A percentile compares a stretch with the other conserved stretches of the same genome.
Evolutionary conservation across 495 filamentous ascomycete genomes (phyloP).

Genomic region (Neurospora sp.): DNA sequence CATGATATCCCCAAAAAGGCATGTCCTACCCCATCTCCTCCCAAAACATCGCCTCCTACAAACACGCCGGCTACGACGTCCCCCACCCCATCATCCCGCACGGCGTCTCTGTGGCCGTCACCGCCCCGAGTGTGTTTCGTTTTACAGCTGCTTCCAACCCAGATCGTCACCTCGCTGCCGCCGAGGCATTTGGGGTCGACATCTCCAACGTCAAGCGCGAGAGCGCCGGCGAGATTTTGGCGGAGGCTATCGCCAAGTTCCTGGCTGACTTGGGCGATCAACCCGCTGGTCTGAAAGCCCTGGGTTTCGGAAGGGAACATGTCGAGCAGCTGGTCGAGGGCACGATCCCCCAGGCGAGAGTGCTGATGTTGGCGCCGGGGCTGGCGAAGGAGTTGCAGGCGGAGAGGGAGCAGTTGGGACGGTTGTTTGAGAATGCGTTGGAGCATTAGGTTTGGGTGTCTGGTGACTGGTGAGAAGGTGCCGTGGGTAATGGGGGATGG

Average conservation of each 20-base stretch:
- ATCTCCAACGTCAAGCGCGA: slow-evolving; percentile 75
- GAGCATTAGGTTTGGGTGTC: slow-evolving; percentile 19
- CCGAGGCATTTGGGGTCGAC: slow-evolving; percentile 86
- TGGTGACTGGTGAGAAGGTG: neutral
- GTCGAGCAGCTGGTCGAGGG: slow-evolving; percentile 81
- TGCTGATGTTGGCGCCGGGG: slow-evolving; percentile 84
- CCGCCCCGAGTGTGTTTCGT: no score
- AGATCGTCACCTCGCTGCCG: slow-evolving; percentile 78
- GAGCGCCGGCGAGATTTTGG: slow-evolving; percentile 76
- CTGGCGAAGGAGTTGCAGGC: slow-evolving; percentile 62
- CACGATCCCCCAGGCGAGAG: slow-evolving; percentile 81
- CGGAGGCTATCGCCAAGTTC: slow-evolving; percentile 71
- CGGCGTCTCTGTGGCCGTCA: slow-evolving; percentile 90
- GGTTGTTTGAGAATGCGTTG: slow-evolving; percentile 41
- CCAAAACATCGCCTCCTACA: slow-evolving; percentile 75
- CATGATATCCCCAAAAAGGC: slow-evolving; percentile 26
- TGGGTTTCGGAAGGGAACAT: slow-evolving; percentile 69
- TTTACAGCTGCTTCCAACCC: slow-evolving; percentile 87
- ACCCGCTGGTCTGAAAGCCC: slow-evolving; percentile 69
- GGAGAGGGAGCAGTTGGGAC: slow-evolving; percentile 39
- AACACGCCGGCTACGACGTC: slow-evolving; percentile 73
- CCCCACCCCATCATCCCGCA: slow-evolving; percentile 77
- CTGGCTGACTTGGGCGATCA: slow-evolving; percentile 77
- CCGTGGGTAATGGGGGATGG: neutral
- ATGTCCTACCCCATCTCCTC: slow-evolving; percentile 95